Percentiles rank a stretch among this genome's conserved stretches.
These are phyloP conservation scores for Nepenthes mirabilis DNA, from an alignment of 148 eudicot genomes.

Conservation along the genomic window DNA sequence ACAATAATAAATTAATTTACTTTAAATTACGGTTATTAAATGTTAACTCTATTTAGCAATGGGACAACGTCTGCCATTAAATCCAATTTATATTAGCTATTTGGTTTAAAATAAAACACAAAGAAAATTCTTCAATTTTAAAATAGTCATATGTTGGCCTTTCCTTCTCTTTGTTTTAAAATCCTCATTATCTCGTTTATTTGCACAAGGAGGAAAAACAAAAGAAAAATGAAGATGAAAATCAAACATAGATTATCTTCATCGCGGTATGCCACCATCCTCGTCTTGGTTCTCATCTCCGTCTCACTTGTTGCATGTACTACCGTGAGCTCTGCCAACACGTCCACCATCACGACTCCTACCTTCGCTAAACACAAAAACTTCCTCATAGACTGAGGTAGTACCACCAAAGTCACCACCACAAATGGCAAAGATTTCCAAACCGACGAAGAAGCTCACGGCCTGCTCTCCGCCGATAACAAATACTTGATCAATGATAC, in stretches of 20 bases:
- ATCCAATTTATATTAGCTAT: no score
- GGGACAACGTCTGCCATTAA: no score
- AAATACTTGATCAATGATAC: constrained; percentile 29
- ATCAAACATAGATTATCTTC: background rate
- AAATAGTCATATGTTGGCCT: no score
- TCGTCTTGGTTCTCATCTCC: no score
- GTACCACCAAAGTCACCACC: constrained; percentile 27
- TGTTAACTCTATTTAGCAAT: no score
- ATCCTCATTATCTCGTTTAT: background rate
- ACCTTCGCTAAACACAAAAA: constrained; percentile 57
- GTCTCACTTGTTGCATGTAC: background rate
- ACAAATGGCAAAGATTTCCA: constrained; percentile 35
- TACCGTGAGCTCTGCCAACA: background rate
- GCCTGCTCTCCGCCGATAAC: constrained; percentile 26
- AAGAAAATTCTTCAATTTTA: no score
- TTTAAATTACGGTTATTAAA: no score
- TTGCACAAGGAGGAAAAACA: background rate
- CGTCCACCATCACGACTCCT: background rate
- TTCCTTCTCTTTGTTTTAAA: background rate
- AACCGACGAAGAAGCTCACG: constrained; percentile 39
- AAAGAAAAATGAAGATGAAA: background rate
- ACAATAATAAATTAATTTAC: no score
- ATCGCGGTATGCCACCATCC: background rate
- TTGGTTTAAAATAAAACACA: no score
- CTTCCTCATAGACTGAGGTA: constrained; percentile 55